Evolutionary conservation across 345 rosid species (phyloP), one percentile per base, ranked within the genome.

Genomic region (Aquilaria malaccensis): DNA sequence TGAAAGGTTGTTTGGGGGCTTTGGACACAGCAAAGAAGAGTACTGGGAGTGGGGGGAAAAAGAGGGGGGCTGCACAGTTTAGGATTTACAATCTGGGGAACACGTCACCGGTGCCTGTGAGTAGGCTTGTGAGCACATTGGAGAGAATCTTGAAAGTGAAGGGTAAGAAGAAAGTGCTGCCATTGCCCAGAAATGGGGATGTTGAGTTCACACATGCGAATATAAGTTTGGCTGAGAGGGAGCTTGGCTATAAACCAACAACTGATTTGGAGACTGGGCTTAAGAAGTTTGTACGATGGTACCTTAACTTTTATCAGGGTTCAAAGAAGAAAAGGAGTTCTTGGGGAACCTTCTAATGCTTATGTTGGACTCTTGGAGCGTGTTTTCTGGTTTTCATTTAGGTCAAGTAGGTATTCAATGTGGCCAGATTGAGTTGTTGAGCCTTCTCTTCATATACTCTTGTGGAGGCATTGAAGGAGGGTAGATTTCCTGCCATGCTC

Each of bases 281-380:
- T 70, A 85, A 80, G 68, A 83, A 88, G 82, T 88, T 88, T 68
- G 90, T 82, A 69, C 77, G 73, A 63, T 83, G 96, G 96, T 88
- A 85, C 30, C 67, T 79, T 69, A 65, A 75, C 10, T 81, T 77
- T 60, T 76, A 88, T 70, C 56, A 71, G 7, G 74, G 63, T 30
- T 75, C 83, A 10, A 81, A 75, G 69, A 74, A 70, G 72, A 81
- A 72, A 75, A 69, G 22, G 65, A 74, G 75, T 60, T 74, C 83
- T 9, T 76, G 67, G 67, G 72, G 71, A 72, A 54, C 13, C 30
- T 49, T 56, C 48, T 56, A 12, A 5, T 32, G 47, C 7, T 4
- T 45, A 6, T 61, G 62, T 53, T 57, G 59, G 30, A 13, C 43
- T 50, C 22, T 55, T 48, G 45, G 45, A 52, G 55, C 32, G 33